phyloP scores from a whole-genome alignment of 176 grass and related monocot species.

The Cenchrus purpureus region DNA sequence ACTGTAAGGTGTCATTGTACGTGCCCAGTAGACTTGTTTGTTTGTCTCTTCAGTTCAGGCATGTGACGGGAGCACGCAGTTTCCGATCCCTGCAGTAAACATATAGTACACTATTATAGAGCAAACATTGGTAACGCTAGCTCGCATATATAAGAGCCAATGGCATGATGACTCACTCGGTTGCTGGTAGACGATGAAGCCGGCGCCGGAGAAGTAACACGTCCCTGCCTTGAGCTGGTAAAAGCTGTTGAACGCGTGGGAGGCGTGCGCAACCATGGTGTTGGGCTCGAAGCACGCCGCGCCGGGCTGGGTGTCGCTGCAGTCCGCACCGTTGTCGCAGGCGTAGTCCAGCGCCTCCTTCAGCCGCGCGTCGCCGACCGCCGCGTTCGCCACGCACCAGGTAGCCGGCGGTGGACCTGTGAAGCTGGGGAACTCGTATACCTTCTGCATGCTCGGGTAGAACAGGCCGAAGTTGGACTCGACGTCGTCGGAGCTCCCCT shows the following conservation, averaged over 20 bases:
- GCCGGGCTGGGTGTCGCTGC: background rate
- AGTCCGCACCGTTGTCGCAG: conserved; percentile 15
- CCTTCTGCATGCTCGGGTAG: conserved; percentile 56
- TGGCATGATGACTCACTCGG: background rate
- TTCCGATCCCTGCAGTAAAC: background rate
- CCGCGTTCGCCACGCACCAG: conserved; percentile 53
- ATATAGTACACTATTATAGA: background rate
- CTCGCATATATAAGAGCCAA: too few relatives aligned
- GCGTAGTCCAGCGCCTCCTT: conserved; percentile 50
- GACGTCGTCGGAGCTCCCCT: conserved; percentile 42
- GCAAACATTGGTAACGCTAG: too few relatives aligned
- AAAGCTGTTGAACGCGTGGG: conserved; percentile 47
- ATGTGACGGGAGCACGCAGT: background rate
- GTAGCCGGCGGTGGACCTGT: background rate
- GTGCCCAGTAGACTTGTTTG: too few relatives aligned
- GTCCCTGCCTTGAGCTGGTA: conserved; percentile 33
- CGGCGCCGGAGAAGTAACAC: conserved; percentile 47
- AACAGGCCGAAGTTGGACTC: conserved; percentile 78
- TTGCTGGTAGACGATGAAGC: conserved; percentile 31
- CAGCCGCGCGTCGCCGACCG: conserved; percentile 8
- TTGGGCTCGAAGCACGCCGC: conserved; percentile 47
- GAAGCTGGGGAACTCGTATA: conserved; percentile 51
- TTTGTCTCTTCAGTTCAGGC: background rate
- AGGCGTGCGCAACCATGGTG: conserved; percentile 47
- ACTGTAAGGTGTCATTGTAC: too few relatives aligned